Evolutionary conservation across 352 stramenopile genomes (phyloP).

Genomic region (Pythium sukuiense): DNA sequence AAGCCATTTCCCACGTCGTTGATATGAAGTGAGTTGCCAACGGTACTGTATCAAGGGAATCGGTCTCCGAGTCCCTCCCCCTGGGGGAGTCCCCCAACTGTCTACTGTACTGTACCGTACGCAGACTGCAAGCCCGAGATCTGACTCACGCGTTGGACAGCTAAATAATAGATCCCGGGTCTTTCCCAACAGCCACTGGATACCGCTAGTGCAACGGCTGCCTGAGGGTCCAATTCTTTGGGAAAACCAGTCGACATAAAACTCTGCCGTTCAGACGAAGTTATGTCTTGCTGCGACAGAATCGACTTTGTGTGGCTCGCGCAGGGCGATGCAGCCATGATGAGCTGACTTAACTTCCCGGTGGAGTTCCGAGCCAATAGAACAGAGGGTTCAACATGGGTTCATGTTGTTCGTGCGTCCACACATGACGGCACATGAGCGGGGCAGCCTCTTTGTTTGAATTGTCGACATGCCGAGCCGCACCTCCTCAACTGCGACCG

Average conservation of each 20-base stretch:
- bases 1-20: too few relatives aligned
- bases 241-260: background rate
- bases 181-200: background rate
- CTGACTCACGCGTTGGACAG: background rate
- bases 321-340: conserved; percentile 1
- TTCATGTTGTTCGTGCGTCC: background rate
- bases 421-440: background rate
- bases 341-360: conserved; percentile 10
- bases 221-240: background rate
- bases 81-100: too few relatives aligned
- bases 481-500: background rate
- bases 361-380: background rate
- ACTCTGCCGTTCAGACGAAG: background rate
- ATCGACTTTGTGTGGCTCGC: background rate
- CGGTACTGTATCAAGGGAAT: too few relatives aligned
- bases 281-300: background rate
- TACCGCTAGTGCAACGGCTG: background rate
- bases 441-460: background rate
- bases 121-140: background rate
- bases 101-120: background rate
- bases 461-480: background rate
- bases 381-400: background rate
- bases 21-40: too few relatives aligned
- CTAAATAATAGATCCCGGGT: background rate
- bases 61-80: too few relatives aligned